Evolutionary conservation across 805 yeast genomes (phyloP).

Genomic region (Candida rishiriensis): DNA sequence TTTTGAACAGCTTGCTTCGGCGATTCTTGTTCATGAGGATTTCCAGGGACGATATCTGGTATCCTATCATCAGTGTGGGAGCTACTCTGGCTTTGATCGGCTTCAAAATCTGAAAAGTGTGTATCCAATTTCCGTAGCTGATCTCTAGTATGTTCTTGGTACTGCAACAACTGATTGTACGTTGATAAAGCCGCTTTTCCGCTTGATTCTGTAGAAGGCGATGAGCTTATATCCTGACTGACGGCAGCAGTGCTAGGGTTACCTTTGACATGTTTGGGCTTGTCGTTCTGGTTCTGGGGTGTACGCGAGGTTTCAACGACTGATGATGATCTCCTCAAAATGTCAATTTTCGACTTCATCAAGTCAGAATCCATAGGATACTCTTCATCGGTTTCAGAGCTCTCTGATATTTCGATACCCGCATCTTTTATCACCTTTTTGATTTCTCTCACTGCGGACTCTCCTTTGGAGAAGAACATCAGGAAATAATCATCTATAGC

Average conservation of each 20-base stretch:
- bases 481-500: conserved; percentile 68
- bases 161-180: background rate
- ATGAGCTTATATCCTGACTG: background rate
- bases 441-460: conserved; percentile 37
- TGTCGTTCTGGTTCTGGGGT: conserved; percentile 1
- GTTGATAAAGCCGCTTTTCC: background rate
- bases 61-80: background rate
- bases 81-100: background rate
- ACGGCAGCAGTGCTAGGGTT: background rate
- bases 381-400: conserved; percentile 20
- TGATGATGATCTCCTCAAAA: conserved; percentile 21
- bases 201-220: background rate
- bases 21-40: background rate
- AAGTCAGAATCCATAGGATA: conserved; percentile 13
- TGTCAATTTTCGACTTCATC: conserved; percentile 21
- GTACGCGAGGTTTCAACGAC: conserved; percentile 20
- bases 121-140: too few relatives aligned
- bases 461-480: conserved; percentile 56
- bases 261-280: too few relatives aligned
- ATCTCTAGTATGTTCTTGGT: background rate
- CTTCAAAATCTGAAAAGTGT: background rate
- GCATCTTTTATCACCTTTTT: conserved; percentile 35
- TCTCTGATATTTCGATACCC: conserved; percentile 23
- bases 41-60: background rate
- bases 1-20: background rate